These are phyloP conservation scores for Shiraia bambusicola DNA, from an alignment of 2,329 filamentous ascomycete species.

Conservation along the genomic window DNA sequence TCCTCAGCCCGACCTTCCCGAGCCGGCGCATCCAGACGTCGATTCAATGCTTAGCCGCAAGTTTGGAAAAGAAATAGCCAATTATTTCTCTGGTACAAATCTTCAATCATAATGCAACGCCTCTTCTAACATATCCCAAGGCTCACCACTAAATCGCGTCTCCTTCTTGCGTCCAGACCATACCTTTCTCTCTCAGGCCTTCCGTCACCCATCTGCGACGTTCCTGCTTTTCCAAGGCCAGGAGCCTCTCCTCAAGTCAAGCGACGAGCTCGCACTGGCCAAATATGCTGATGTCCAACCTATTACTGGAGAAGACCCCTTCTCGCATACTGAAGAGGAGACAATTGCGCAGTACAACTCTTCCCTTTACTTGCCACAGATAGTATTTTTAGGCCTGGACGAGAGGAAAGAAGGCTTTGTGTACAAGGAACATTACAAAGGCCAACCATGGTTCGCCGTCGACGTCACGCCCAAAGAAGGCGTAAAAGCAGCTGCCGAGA, in stretches of 20 bases:
- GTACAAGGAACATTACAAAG: slow-evolving; percentile 70
- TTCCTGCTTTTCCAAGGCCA: slow-evolving; percentile 82
- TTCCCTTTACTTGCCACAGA: slow-evolving; percentile 62
- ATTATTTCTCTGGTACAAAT: slow-evolving; percentile 69
- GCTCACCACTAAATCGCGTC: slow-evolving; percentile 74
- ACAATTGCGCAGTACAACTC: slow-evolving; percentile 75
- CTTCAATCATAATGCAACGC: neutral
- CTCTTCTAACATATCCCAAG: slow-evolving; percentile 39
- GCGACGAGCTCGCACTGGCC: slow-evolving; percentile 66
- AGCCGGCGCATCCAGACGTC: slow-evolving; percentile 59
- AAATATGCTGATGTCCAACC: slow-evolving; percentile 67
- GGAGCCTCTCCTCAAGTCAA: slow-evolving; percentile 67
- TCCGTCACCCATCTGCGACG: slow-evolving; percentile 63
- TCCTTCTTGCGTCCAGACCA: slow-evolving; percentile 74
- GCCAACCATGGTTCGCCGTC: slow-evolving; percentile 83
- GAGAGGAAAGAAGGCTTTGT: slow-evolving; percentile 61
- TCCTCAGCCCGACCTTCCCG: slow-evolving; percentile 53
- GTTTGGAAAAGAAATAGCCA: slow-evolving; percentile 77
- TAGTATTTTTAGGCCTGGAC: slow-evolving; percentile 84
- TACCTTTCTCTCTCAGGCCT: slow-evolving; percentile 68
- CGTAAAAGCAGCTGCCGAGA: slow-evolving; percentile 62
- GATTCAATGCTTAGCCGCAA: slow-evolving; percentile 73
- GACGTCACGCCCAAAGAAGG: slow-evolving; percentile 76
- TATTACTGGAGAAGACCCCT: slow-evolving; percentile 72
- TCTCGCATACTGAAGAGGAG: slow-evolving; percentile 70